Evolutionary conservation across 352 stramenopile species (phyloP), one percentile per base, ranked within the genome.

Genomic region (Globisporangium lucens): DNA sequence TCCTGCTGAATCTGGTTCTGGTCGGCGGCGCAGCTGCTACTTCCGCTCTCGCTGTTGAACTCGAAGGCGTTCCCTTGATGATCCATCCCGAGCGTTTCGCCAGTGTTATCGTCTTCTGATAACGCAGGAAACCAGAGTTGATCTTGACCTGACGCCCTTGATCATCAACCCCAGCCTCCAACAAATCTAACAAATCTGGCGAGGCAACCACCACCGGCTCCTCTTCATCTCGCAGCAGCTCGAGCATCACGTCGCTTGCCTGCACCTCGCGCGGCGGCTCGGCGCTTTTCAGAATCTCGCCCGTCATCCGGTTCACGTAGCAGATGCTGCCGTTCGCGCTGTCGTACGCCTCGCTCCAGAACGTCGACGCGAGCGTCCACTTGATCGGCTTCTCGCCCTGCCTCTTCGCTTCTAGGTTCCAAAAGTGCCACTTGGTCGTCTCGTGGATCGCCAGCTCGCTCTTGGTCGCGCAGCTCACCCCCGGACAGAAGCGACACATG

Each of bases 351-450:
- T 94, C 86, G 43, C 73, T 85, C 86, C 86, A 94, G 55, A 79
- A 92, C n/a, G 73, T 83, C 41, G 81, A 79, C 36, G 77, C 75
- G 27, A 91, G 53, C 41, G 80, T 91, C 72, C 75, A 93, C 51
- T 80, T 82, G 12, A 51, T 75, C 6, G 79, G 76, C 55, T 74
- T 63, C 8, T 72, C 70, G 33, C 73, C 76, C 57, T 79, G 65
- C 9, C 55, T 59, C 22, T 90, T 82, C 7, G 80, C 74, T 46
- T 68, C 8, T 10, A 82, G 22, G 60, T 94, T 94, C 83, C 81
- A 91, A n/a, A 65, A 76, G 58, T 94, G 86, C 86, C 86, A 94
- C 65, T 90, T 89, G n/a, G 84, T 91, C 41, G 74, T 71, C 63
- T 91, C 82, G 64, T 94, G 86, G 9, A 77, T 79, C 33, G 66